These are phyloP conservation scores for Clonostachys sp. DNA, from an alignment of 2,329 filamentous ascomycete species.

Conservation along the genomic window DNA sequence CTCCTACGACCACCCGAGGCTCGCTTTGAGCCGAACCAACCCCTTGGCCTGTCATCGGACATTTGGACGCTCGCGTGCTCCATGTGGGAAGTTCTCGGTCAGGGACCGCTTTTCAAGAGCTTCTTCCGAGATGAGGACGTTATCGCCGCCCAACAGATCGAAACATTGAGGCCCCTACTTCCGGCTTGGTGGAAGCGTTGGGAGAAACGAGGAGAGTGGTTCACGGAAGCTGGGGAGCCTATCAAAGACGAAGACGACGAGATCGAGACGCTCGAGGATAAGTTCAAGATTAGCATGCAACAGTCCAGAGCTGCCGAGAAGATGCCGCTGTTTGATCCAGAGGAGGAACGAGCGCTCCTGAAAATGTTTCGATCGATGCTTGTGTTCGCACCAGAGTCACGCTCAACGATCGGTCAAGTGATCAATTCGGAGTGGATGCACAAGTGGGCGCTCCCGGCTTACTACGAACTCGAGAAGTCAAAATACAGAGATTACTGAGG, in stretches of 20 bases:
- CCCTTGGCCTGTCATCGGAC: constrained; percentile 25
- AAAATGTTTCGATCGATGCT: constrained; percentile 4
- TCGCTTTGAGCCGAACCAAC: constrained; percentile 21
- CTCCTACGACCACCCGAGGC: constrained; percentile 19
- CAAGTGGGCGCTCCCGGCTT: constrained; percentile 15
- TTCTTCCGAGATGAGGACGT: constrained; percentile 3
- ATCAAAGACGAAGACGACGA: background rate
- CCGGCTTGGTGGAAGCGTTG: constrained; percentile 8
- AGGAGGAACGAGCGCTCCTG: constrained; percentile 1
- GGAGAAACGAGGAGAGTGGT: constrained; percentile 2
- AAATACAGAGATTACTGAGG: too few species aligned
- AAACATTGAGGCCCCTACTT: constrained; percentile 9
- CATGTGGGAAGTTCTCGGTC: constrained; percentile 25
- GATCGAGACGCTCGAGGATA: background rate
- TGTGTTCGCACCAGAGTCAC: constrained; percentile 2
- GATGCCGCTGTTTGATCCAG: constrained; percentile 7
- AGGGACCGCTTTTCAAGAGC: constrained; percentile 6
- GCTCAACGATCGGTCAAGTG: constrained; percentile 18
- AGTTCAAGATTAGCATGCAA: constrained; percentile 1
- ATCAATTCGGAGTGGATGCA: constrained; percentile 24
- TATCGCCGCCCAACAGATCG: constrained; percentile 8
- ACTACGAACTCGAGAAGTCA: too few species aligned
- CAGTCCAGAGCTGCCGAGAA: background rate
- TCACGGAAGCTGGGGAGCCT: constrained; percentile 2
- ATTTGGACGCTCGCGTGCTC: constrained; percentile 31